A percentile compares a stretch with the other conserved stretches of the same genome.
phyloP scores from a whole-genome alignment of 192 early-diverging fungal genomes.

The Geosiphon pyriformis region DNA sequence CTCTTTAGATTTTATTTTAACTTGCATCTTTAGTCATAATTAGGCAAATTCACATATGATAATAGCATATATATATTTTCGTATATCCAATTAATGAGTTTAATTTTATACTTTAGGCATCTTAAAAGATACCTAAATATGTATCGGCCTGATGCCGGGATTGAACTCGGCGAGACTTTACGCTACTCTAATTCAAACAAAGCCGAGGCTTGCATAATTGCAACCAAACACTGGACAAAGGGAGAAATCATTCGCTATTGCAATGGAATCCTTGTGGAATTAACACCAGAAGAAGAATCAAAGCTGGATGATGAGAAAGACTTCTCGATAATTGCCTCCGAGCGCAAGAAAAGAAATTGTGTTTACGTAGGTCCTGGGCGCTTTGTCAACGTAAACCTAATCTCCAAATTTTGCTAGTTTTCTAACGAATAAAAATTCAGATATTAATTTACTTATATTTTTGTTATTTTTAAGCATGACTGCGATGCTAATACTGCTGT shows the following conservation, averaged over 20 bases:
- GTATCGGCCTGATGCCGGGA: slow-evolving; percentile 50
- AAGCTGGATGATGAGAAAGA: slow-evolving; percentile 37
- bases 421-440: background rate
- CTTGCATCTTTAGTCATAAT: too few species aligned
- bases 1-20: too few species aligned
- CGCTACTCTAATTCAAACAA: slow-evolving; percentile 43
- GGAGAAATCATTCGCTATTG: slow-evolving; percentile 49
- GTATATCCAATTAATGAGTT: too few species aligned
- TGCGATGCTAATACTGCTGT: slow-evolving; percentile 51
- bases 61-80: too few species aligned
- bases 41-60: too few species aligned
- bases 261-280: slow-evolving; percentile 43
- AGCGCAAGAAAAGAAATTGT: slow-evolving; percentile 40
- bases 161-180: slow-evolving; percentile 47
- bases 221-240: slow-evolving; percentile 38
- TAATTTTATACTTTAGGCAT: slow-evolving; percentile 21
- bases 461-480: slow-evolving; percentile 45
- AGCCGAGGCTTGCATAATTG: slow-evolving; percentile 52
- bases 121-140: slow-evolving; percentile 35
- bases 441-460: slow-evolving; percentile 2
- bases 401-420: slow-evolving; percentile 7
- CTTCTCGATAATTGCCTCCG: slow-evolving; percentile 20
- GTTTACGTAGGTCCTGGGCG: slow-evolving; percentile 58
- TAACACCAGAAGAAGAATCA: slow-evolving; percentile 45
- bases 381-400: slow-evolving; percentile 53